Base-by-base conservation (phyloP, 2,329 filamentous ascomycete genomes). In the Cercospora canescens region DNA sequence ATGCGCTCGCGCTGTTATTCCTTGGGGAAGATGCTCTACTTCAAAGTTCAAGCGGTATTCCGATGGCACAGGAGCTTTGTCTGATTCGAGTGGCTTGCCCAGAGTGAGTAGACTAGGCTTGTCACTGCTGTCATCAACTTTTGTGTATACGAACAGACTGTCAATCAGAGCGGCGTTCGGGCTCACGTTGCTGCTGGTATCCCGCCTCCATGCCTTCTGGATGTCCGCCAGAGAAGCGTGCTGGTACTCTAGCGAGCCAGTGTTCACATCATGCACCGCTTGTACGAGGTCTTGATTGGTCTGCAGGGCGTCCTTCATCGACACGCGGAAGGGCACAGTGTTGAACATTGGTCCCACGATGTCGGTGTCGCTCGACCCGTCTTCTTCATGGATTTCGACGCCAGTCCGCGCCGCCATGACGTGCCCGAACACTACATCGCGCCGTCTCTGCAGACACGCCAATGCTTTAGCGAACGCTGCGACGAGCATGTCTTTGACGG, bases 391-490 rank as follows among this genome's bases (percentile, higher is more conserved):
- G 12, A 41, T 34, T 16, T 58, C 52, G 18, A 63, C 39, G 14
- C 18, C 48, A 26, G 61, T 48, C 16, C 67, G 59, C 56, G 65
- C 67, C 28, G 63, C 67, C 34, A 69, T 58, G 55, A 69, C 67
- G 21, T 69, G 67, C 18, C 67, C 65, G 39, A 69, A 69, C 30
- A 67, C 67, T 12, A 67, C 67, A 56, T 69, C 67, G 12, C 58
- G 57, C 6, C 62, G 58, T 12, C 65, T 56, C 24, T 67, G 56
- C 3, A 64, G 12, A 28, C 61, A 64, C 8, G 64, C 56, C 32
- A 69, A 16, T 7, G 62, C 64, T 63, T 69, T 69, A 16, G 64
- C 62, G 26, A 64, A 69, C 1, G 64, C 67, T 14, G 62, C 57
- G 4, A 67, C 54, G 18, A 54, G 61, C 6, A 66, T 54, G 14